Conservation (phyloP, 2,329 filamentous ascomycete genomes). For the Nemania sp. region DNA sequence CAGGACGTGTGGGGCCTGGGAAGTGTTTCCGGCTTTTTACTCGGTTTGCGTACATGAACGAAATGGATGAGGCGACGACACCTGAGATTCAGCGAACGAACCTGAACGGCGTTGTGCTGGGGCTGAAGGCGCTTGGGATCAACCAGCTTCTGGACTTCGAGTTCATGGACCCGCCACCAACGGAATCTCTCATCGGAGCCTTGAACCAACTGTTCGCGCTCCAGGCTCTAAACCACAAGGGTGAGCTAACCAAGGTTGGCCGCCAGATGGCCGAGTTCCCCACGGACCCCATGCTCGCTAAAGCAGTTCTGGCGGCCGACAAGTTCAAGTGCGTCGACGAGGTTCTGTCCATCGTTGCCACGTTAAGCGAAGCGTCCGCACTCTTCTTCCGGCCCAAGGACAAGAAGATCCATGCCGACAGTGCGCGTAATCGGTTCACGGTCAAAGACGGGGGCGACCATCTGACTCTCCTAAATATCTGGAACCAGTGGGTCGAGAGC, state of each 20-base stretch:
- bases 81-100: slow-evolving; percentile 94
- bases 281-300: slow-evolving; percentile 87
- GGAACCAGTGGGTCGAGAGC: slow-evolving; percentile 91
- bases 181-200: slow-evolving; percentile 84
- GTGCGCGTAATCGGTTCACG: slow-evolving; percentile 84
- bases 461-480: slow-evolving; percentile 85
- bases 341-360: slow-evolving; percentile 88
- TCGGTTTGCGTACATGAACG: slow-evolving; percentile 91
- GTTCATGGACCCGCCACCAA: slow-evolving; percentile 91
- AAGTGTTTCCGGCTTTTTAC: slow-evolving; percentile 95
- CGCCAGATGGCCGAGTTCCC: slow-evolving; percentile 96
- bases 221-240: slow-evolving; percentile 84
- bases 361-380: slow-evolving; percentile 85
- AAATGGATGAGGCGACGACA: slow-evolving; percentile 88
- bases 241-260: slow-evolving; percentile 86
- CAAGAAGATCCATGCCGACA: slow-evolving; percentile 95
- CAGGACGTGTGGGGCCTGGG: slow-evolving; percentile 87
- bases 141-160: slow-evolving; percentile 93
- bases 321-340: slow-evolving; percentile 93
- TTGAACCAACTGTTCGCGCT: slow-evolving; percentile 91
- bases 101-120: slow-evolving; percentile 78
- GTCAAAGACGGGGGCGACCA: slow-evolving; percentile 91
- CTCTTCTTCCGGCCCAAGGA: slow-evolving; percentile 96
- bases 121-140: slow-evolving; percentile 87
- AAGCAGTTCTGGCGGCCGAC: slow-evolving; percentile 84